Evolutionary conservation across 805 yeast species (phyloP).

Genomic region (Kuraishia borneana): DNA sequence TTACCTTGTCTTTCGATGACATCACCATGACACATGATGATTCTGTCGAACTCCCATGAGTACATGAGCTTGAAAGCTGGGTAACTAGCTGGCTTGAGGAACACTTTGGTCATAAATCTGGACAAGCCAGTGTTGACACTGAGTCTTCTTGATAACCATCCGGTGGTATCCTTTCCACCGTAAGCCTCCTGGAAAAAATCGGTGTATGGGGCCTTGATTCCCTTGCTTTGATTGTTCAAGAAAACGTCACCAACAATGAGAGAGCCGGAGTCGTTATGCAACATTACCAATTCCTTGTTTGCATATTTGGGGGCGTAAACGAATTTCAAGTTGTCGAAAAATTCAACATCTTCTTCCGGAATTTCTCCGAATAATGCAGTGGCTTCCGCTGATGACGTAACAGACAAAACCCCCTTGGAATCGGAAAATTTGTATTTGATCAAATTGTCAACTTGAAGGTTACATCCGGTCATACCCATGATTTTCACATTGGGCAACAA

Average conservation of each 20-base stretch:
- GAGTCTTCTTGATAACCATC: background rate
- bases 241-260: constrained; percentile 50
- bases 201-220: constrained; percentile 17
- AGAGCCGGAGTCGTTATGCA: constrained; percentile 33
- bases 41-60: constrained; percentile 34
- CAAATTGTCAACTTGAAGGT: constrained; percentile 20
- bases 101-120: constrained; percentile 14
- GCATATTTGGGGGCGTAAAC: constrained; percentile 43
- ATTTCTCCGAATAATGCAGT: constrained; percentile 22
- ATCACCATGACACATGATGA: constrained; percentile 53
- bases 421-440: constrained; percentile 30
- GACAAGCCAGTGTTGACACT: constrained; percentile 20
- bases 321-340: constrained; percentile 36
- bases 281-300: constrained; percentile 49
- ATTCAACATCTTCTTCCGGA: constrained; percentile 13
- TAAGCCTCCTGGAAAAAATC: constrained; percentile 31
- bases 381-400: background rate
- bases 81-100: constrained; percentile 10
- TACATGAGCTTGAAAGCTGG: constrained; percentile 17
- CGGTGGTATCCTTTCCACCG: constrained; percentile 10
- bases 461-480: constrained; percentile 38
- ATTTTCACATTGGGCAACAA: constrained; percentile 38
- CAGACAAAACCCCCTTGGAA: constrained; percentile 12
- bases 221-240: constrained; percentile 39
- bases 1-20: constrained; percentile 31